Evolutionary conservation across 2,329 filamentous ascomycete species (phyloP).

Genomic region (Apiospora saccharicola): DNA sequence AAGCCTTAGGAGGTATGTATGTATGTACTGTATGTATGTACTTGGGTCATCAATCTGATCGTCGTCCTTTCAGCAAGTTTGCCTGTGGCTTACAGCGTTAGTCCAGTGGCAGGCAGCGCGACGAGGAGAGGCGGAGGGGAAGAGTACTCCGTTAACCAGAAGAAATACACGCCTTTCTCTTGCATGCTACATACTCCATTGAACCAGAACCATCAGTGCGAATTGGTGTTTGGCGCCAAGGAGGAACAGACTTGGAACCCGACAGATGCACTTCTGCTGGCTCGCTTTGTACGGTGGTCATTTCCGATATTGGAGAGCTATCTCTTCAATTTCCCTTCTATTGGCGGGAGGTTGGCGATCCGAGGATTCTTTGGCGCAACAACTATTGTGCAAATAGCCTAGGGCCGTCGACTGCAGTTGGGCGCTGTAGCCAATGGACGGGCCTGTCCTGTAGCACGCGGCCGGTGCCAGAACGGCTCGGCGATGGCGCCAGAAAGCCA

Average conservation of each 20-base stretch:
- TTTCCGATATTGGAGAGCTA: conserved; percentile 17
- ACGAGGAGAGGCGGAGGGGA: neutral
- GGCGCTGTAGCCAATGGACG: conserved; percentile 11
- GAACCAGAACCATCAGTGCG: neutral
- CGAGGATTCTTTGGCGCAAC: conserved; percentile 18
- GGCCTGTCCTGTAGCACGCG: conserved; percentile 7
- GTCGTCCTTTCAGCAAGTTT: neutral
- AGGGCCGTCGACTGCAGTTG: conserved; percentile 3
- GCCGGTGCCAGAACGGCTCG: conserved; percentile 13
- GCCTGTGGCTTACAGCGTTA: neutral
- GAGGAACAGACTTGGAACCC: neutral
- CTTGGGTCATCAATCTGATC: neutral
- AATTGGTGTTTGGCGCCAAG: neutral
- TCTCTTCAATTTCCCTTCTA: conserved; percentile 18
- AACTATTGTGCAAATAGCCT: conserved; percentile 12
- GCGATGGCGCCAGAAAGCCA: conserved; percentile 15
- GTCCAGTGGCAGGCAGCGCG: neutral
- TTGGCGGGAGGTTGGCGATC: conserved; percentile 1
- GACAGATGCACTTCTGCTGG: neutral
- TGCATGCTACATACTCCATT: neutral
- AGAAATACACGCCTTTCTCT: no score
- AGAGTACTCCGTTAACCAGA: neutral
- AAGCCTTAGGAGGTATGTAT: neutral
- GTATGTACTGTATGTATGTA: neutral
- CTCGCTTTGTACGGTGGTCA: conserved; percentile 8